Conservation (phyloP, 768 basidiomycete species). For the Rhodocollybia butyracea region DNA sequence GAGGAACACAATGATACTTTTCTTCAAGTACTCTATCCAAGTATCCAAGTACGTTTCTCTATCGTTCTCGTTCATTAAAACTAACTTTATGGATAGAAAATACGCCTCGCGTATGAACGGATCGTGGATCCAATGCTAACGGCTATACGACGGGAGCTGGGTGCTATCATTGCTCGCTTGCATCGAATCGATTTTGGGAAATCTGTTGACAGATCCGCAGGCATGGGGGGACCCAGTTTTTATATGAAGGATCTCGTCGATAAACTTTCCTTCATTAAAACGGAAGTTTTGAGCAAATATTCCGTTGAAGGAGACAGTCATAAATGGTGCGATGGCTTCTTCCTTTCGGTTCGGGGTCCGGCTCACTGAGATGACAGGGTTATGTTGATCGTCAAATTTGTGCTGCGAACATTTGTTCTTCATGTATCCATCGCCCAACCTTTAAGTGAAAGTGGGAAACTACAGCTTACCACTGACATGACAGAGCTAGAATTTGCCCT, state of each 20-base stretch:
- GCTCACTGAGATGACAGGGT: constrained; percentile 38
- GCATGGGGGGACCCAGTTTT: constrained; percentile 66
- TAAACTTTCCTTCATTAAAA: constrained; percentile 78
- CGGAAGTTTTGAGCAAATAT: constrained; percentile 71
- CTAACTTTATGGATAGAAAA: constrained; percentile 34
- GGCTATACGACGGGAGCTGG: constrained; percentile 77
- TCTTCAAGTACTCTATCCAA: constrained; percentile 48
- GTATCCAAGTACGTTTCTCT: constrained; percentile 47
- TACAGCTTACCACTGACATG: constrained; percentile 95
- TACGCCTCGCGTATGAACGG: constrained; percentile 48
- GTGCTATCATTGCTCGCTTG: constrained; percentile 74
- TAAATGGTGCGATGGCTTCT: constrained; percentile 65
- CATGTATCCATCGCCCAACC: constrained; percentile 94
- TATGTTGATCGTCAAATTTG: constrained; percentile 66
- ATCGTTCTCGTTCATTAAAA: constrained; percentile 2
- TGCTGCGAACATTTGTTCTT: constrained; percentile 83
- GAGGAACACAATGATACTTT: constrained; percentile 66
- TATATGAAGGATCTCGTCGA: constrained; percentile 94
- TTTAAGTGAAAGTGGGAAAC: constrained; percentile 87
- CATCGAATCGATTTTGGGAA: constrained; percentile 85
- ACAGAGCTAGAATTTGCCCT: constrained; percentile 93
- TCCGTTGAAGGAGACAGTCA: constrained; percentile 66
- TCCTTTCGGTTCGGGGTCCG: background rate
- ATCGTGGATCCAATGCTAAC: constrained; percentile 60
- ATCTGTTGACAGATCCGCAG: constrained; percentile 60